Percentiles rank a stretch among this genome's conserved stretches.
Evolutionary conservation across 306 rosid genomes (phyloP).

Genomic region (Lathyrus oleraceus): DNA sequence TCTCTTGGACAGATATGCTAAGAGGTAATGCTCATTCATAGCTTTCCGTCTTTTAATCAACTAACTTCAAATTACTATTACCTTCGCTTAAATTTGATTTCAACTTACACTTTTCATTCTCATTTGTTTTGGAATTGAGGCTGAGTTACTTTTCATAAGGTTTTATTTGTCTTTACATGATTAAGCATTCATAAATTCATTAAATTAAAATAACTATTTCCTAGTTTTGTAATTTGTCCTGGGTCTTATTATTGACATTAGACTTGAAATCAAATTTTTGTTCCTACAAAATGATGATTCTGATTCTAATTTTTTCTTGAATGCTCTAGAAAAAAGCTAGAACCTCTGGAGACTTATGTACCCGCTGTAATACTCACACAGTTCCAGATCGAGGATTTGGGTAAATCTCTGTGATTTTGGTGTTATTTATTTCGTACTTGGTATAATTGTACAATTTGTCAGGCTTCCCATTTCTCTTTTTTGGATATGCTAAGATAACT

Average conservation of each 20-base stretch:
- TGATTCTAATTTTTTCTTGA: slow-evolving; percentile 17
- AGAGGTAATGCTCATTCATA: slow-evolving; percentile 47
- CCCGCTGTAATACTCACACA: slow-evolving; percentile 80
- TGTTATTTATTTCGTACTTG: background rate
- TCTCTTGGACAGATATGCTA: slow-evolving; percentile 67
- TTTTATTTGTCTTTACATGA: background rate
- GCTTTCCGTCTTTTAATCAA: too few relatives aligned
- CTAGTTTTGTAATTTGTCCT: background rate
- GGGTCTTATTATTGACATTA: slow-evolving; percentile 7
- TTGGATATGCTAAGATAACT: slow-evolving; percentile 22
- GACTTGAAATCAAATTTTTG: background rate
- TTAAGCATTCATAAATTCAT: background rate
- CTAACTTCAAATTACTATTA: too few relatives aligned
- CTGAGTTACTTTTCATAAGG: background rate
- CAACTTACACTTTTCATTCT: too few relatives aligned
- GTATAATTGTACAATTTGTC: background rate
- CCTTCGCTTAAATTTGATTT: too few relatives aligned
- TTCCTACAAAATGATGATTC: background rate
- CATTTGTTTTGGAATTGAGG: too few relatives aligned
- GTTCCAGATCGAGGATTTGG: slow-evolving; percentile 85
- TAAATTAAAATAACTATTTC: background rate
- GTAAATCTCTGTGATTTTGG: slow-evolving; percentile 35
- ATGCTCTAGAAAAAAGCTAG: slow-evolving; percentile 72
- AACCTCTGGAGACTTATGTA: slow-evolving; percentile 81
- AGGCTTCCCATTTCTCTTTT: slow-evolving; percentile 9